Evolutionary conservation across 116 monocot species (phyloP).

Genomic region (Posidonia oceanica): DNA sequence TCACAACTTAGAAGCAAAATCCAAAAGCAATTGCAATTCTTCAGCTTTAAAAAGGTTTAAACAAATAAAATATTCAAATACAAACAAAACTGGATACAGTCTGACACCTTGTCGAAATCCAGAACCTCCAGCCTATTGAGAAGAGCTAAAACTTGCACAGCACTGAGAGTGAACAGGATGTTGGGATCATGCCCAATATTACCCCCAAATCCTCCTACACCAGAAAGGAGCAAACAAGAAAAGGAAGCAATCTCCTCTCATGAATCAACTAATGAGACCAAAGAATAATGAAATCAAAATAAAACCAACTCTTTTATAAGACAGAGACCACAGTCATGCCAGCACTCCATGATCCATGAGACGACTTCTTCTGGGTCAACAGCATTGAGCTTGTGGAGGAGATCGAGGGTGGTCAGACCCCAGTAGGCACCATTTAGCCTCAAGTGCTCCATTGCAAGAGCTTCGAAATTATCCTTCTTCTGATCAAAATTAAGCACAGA

Average conservation of each 20-base stretch:
- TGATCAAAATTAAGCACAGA: conserved; percentile 13
- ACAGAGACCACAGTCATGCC: conserved; percentile 28
- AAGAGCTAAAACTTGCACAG: conserved; percentile 83
- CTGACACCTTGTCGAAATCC: conserved; percentile 57
- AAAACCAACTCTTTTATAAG: background rate
- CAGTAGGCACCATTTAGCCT: conserved; percentile 87
- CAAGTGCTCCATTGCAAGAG: conserved; percentile 75
- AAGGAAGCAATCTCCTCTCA: too few relatives aligned
- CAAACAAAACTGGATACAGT: conserved; percentile 62
- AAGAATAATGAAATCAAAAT: background rate
- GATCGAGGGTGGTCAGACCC: conserved; percentile 87
- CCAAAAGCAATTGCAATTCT: too few relatives aligned
- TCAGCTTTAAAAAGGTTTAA: background rate
- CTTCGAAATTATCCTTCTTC: conserved; percentile 75
- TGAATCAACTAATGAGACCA: background rate
- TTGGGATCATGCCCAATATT: conserved; percentile 91
- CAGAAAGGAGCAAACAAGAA: background rate
- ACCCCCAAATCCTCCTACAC: conserved; percentile 81
- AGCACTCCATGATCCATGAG: conserved; percentile 76
- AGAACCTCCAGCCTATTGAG: conserved; percentile 59
- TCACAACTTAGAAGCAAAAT: too few relatives aligned
- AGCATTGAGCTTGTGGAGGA: conserved; percentile 52
- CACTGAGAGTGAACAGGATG: conserved; percentile 75
- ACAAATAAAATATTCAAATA: background rate
- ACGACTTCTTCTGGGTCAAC: conserved; percentile 58